Conservation (phyloP, 2,329 filamentous ascomycete species). For the Ploettnerulaceae sp. region DNA sequence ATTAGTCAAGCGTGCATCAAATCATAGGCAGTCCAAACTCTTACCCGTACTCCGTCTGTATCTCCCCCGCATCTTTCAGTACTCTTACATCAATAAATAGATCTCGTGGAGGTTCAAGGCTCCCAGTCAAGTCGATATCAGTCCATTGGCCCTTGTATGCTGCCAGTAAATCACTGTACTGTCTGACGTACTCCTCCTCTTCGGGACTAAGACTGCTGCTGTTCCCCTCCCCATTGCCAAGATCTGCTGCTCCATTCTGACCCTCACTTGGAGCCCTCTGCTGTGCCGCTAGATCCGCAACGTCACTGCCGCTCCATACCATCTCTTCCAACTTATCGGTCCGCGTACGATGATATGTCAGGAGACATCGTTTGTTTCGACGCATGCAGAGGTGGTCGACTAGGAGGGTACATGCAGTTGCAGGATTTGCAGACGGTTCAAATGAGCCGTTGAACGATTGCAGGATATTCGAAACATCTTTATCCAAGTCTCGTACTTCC, state of each 20-base stretch:
- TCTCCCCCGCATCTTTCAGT: constrained; percentile 93
- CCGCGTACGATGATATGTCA: constrained; percentile 88
- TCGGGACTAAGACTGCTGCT: constrained; percentile 85
- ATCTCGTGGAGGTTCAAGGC: constrained; percentile 88
- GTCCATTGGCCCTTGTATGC: constrained; percentile 98
- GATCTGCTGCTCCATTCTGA: constrained; percentile 31
- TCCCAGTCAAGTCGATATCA: constrained; percentile 91
- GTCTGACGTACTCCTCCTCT: constrained; percentile 91
- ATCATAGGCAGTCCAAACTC: constrained; percentile 32
- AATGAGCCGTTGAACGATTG: constrained; percentile 81
- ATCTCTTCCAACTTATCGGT: constrained; percentile 90
- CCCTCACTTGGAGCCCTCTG: constrained; percentile 37
- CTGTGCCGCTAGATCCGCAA: constrained; percentile 64
- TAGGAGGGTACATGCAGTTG: constrained; percentile 79
- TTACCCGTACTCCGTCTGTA: constrained; percentile 98
- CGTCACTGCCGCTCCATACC: constrained; percentile 84
- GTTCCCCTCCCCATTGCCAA: constrained; percentile 44
- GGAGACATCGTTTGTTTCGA: constrained; percentile 88
- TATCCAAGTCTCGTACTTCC: constrained; percentile 90
- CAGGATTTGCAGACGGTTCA: constrained; percentile 79
- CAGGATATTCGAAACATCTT: constrained; percentile 73
- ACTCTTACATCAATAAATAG: constrained; percentile 96
- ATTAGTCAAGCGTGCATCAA: constrained; percentile 12
- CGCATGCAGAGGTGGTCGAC: constrained; percentile 95
- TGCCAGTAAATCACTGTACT: constrained; percentile 88